Evolutionary conservation across 2,329 filamentous ascomycete species (phyloP), one percentile per base, ranked within the genome.

Genomic region (Pezicula rhizophila): DNA sequence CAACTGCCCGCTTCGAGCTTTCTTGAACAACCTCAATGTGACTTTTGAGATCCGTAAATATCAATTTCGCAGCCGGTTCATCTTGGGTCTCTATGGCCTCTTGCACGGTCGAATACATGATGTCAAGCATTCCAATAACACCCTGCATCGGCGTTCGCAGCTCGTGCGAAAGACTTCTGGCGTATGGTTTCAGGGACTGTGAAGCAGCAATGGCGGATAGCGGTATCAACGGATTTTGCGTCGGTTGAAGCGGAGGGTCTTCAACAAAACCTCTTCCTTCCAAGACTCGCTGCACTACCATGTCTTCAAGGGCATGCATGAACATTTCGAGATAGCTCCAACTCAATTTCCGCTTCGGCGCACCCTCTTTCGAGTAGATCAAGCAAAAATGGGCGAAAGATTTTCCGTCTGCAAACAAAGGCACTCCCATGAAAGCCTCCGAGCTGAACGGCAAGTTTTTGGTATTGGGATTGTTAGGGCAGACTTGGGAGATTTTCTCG

Each of bases 21-120:
- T 87, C 84, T 74, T 88, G 84, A 40, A 86, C 80, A 45, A 80
- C 76, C 64, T 88, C 84, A 54, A 88, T 87, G 56, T 84, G 85
- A 51, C 79, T 77, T 62, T 80, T 84, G 46, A 88, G 69, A 20
- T 75, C 74, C 50, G 79, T 73, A 54, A 87, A 82, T 39, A 86
- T 71, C 50, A 70, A 66, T 26, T 75, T 72, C 4, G 78, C 67
- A 45, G 69, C 70, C 5, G 74, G 60, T 51, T 78, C 74, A 8
- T 68, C 65, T 51, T 78, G 74, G 34, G 70, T 73, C 52, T 79
- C 75, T 7, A 82, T 75, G 15, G 80, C 80, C 60, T 87, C 84
- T 50, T 84, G 74, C 2, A 87, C 80, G 2, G 82, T 86, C 3
- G 83, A 80, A 66, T 87, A 82, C 82, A 88, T 87, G 52, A 88